Base-by-base conservation (phyloP, 345 rosid species). In the Carallia pectinifolia region DNA sequence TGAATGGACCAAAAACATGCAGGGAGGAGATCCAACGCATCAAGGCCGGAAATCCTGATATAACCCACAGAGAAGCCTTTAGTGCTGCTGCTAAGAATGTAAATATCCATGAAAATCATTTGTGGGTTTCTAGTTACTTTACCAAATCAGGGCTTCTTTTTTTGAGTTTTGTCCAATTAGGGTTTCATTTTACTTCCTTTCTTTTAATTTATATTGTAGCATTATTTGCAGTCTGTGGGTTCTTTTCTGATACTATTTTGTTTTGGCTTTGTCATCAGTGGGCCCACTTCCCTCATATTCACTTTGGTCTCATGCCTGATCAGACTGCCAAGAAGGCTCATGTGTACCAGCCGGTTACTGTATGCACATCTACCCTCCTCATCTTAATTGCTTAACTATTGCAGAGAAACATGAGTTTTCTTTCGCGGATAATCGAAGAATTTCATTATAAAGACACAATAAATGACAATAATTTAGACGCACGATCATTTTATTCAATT, bases 71-170 rank as follows among this genome's bases (percentile, higher is more conserved):
- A 80, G 99, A 96, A 74, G 99, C 99, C 70, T 96, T 96, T 69
- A 90, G 99, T 81, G 99, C 98, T 34, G 99, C 99, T 80, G 99
- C 99, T 55, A 96, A 96, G 84, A 96, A 96, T 80, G 99, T 96
- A 73, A 88, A 23, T 91, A 76, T 71, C 77, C 79, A 61, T 23
- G 55, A 66, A 59, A 27, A 10, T 71, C 60, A 33, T 53, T 37
- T 65, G 47, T 44, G 60, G 70, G 71, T 23, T 70, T 66, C 66
- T 74, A 38, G 47, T 67, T 53, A 72, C 80, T 68, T 71, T 75
- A 74, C 82, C 53, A 58, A 65, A 73, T 67, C 67, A 62, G 68
- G 63, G 77, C 44, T 72, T 58, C n/a, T 48, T 40, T 68, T 66
- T 34, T 69, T 33, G 53, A 15, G 18, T 39, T 62, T 34, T 19